Percentiles rank a stretch among this genome's conserved stretches.
These are phyloP conservation scores for Diplodia seriata DNA, from an alignment of 2,329 filamentous ascomycete species.

Conservation along the genomic window DNA sequence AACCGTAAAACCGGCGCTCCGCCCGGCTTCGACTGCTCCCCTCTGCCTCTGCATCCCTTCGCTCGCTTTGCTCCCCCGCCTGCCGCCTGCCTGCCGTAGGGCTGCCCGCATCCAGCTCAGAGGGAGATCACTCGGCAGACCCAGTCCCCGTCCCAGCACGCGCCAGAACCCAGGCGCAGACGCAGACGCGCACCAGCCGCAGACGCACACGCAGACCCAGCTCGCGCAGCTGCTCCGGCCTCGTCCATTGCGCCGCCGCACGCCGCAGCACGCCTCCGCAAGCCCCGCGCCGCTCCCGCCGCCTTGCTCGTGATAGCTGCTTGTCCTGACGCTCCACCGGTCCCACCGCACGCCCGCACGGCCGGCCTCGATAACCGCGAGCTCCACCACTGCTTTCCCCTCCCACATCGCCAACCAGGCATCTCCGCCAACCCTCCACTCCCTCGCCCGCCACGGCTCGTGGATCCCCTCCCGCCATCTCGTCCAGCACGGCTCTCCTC, in stretches of 20 bases:
- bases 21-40: slow-evolving; percentile 7
- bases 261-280: background rate
- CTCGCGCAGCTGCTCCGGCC: slow-evolving; percentile 1
- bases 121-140: slow-evolving; percentile 23
- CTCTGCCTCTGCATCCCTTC: slow-evolving; percentile 16
- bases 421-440: slow-evolving; percentile 7
- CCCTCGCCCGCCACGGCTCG: slow-evolving; percentile 2
- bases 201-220: background rate
- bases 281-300: slow-evolving; percentile 11
- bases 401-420: slow-evolving; percentile 2
- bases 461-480: slow-evolving; percentile 15
- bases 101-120: slow-evolving; percentile 11
- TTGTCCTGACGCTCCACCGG: background rate
- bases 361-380: slow-evolving; percentile 25
- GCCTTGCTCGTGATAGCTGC: background rate
- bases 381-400: slow-evolving; percentile 18
- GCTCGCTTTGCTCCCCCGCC: slow-evolving; percentile 9
- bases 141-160: slow-evolving; percentile 8
- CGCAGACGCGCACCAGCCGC: slow-evolving; percentile 9
- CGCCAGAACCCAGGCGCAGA: background rate
- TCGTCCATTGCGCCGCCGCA: slow-evolving; percentile 16
- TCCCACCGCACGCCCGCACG: slow-evolving; percentile 23
- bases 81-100: slow-evolving; percentile 4
- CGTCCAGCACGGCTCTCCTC: slow-evolving; percentile 25
- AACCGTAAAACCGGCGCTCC: slow-evolving; percentile 18